Percentiles rank a stretch among this genome's conserved stretches.
These are phyloP conservation scores for Amanita phalloides DNA, from an alignment of 768 basidiomycete species.

Conservation along the genomic window DNA sequence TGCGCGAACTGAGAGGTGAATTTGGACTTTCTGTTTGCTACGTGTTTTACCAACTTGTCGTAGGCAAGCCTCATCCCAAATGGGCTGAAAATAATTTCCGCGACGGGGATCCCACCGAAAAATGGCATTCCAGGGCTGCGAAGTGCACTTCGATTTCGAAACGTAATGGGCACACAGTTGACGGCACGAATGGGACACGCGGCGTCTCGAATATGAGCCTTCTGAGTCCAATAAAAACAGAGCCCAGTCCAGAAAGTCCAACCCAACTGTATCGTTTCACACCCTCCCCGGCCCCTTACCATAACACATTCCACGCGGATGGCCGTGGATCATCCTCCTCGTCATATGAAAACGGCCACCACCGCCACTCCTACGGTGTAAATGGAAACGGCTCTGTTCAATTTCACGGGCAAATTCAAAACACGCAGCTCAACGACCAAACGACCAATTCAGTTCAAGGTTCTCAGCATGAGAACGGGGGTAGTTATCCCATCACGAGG, in stretches of 20 bases:
- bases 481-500: constrained; percentile 22
- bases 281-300: constrained; percentile 47
- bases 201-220: constrained; percentile 25
- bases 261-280: constrained; percentile 62
- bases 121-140: constrained; percentile 78
- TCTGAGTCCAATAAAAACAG: constrained; percentile 60
- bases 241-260: constrained; percentile 38
- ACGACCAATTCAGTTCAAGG: constrained; percentile 14
- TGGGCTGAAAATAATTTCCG: constrained; percentile 77
- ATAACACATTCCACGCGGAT: constrained; percentile 35
- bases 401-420: constrained; percentile 9
- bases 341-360: constrained; percentile 22
- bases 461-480: constrained; percentile 22
- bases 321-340: constrained; percentile 26
- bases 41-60: not conserved
- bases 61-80: constrained; percentile 80
- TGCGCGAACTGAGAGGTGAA: constrained; percentile 76
- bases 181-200: constrained; percentile 25
- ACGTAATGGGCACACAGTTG: constrained; percentile 20
- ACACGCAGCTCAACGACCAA: constrained; percentile 1
- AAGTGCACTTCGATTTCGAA: constrained; percentile 46
- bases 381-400: constrained; percentile 14
- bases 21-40: constrained; percentile 3
- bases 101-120: constrained; percentile 72
- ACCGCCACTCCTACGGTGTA: constrained; percentile 20